phyloP scores from a whole-genome alignment of 192 early-diverging fungal species.

The Neocallimastix lanati region DNA sequence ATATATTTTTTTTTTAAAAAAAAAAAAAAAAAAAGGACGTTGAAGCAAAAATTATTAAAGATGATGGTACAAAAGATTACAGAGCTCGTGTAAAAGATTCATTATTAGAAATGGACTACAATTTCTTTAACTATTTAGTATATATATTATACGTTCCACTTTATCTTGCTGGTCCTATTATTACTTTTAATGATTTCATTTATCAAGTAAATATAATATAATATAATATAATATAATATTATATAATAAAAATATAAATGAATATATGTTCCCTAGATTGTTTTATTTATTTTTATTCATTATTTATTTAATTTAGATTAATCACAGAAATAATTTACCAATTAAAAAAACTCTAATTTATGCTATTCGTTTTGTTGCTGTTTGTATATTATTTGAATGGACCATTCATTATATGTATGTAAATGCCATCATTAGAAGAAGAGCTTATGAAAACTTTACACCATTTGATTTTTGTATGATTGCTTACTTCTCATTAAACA shows the following conservation, averaged over 20 bases:
- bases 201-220: constrained; percentile 60
- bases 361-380: constrained; percentile 42
- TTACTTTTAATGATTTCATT: constrained; percentile 83
- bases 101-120: constrained; percentile 46
- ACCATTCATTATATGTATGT: constrained; percentile 74
- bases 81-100: constrained; percentile 40
- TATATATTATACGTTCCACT: constrained; percentile 80
- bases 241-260: no score
- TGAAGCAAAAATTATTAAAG: neutral
- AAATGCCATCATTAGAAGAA: constrained; percentile 74
- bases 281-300: no score
- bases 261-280: no score
- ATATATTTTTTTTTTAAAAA: no score
- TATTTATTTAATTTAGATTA: constrained; percentile 2
- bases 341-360: constrained; percentile 17
- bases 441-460: constrained; percentile 65
- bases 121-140: constrained; percentile 52
- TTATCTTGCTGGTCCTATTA: constrained; percentile 86
- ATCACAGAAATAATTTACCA: neutral
- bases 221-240: no score
- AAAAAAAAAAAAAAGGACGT: neutral
- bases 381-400: constrained; percentile 64
- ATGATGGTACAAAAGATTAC: neutral
- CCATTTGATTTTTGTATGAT: constrained; percentile 68
- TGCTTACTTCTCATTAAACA: constrained; percentile 70